These are phyloP conservation scores for Calamus simplicifolius DNA, from an alignment of 176 grass and related monocot genomes.

Conservation along the genomic window DNA sequence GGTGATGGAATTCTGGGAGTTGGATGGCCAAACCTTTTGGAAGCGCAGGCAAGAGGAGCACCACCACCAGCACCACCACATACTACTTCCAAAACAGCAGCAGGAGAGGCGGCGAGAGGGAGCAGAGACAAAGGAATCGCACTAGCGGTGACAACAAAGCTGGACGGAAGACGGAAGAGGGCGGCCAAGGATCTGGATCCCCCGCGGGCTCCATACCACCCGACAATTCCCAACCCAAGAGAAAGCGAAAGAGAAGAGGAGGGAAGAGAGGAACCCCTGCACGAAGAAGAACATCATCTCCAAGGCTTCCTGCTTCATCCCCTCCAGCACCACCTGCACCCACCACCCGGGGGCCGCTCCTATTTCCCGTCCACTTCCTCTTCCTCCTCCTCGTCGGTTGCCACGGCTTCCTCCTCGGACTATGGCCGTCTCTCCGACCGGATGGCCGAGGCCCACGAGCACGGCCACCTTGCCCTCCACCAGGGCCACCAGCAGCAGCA, in stretches of 20 bases:
- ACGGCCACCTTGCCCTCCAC: no score
- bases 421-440: conserved; percentile 64
- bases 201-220: conserved; percentile 48
- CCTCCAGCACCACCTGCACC: conserved; percentile 3
- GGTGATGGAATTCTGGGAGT: conserved; percentile 69
- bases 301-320: conserved; percentile 14
- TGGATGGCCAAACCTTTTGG: conserved; percentile 59
- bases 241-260: conserved; percentile 30
- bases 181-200: conserved; percentile 86
- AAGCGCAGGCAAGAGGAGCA: conserved; percentile 29
- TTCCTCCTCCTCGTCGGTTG: conserved; percentile 35
- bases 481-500: conserved; percentile 43
- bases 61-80: conserved; percentile 21
- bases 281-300: conserved; percentile 24
- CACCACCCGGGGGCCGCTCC: neutral
- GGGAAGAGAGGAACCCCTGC: conserved; percentile 20
- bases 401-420: conserved; percentile 50
- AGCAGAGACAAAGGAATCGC: conserved; percentile 5
- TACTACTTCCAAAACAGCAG: conserved; percentile 13
- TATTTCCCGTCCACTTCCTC: neutral
- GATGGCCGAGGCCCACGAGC: conserved; percentile 48
- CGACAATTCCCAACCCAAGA: conserved; percentile 30
- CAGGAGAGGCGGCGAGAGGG: neutral
- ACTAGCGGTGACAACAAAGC: conserved; percentile 21
- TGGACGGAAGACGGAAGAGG: conserved; percentile 22